Evolutionary conservation across 768 basidiomycete genomes (phyloP), one percentile per base, ranked within the genome.

Genomic region (Mycena polygramma): DNA sequence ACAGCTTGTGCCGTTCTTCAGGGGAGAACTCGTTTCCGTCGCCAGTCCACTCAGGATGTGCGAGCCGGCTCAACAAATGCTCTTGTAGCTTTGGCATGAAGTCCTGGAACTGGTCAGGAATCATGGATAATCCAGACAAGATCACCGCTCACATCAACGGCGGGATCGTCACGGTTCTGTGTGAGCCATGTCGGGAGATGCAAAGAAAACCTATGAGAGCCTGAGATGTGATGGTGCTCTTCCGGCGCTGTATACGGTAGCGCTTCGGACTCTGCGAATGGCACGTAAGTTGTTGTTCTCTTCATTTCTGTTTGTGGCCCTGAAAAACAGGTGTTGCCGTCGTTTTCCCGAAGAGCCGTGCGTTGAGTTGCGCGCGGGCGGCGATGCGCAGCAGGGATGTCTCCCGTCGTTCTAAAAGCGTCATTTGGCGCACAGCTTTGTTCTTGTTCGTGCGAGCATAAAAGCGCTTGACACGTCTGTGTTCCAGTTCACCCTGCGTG

Each of bases 401-500:
- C 7, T 73, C 62, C 7, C 67, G 64, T 7, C 70, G 57, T 52
- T 72, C 68, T 0, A 62, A 30, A 0, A 19, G 68, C 0, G 78
- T 75, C 36, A 83, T 83, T 11, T 79, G 77, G 0, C 43, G 37
- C 0, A 63, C 70, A 22, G 69, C 65, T 0, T 71, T 49, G 41
- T 75, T 79, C 57, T 82, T 81, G 68, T 80, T 82, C 0, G 79
- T 81, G 0, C 75, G 63, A 4, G 58, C 69, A 26, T 66, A 70
- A 14, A 66, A 66, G 0, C 45, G 58, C 26, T 70, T 70, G 2
- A 80, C 76, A 0, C 64, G 68, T 0, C 72, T 69, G 53, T 85
- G 84, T 63, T 84, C 79, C 0, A 78, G 74, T 57, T 85, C 82
- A 0, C 80, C 80, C 82, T 83, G 24, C 26, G 20, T 19, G 39